Base-by-base conservation (phyloP, 805 yeast genomes). In the Myxozyma lipomycoides region DNA sequence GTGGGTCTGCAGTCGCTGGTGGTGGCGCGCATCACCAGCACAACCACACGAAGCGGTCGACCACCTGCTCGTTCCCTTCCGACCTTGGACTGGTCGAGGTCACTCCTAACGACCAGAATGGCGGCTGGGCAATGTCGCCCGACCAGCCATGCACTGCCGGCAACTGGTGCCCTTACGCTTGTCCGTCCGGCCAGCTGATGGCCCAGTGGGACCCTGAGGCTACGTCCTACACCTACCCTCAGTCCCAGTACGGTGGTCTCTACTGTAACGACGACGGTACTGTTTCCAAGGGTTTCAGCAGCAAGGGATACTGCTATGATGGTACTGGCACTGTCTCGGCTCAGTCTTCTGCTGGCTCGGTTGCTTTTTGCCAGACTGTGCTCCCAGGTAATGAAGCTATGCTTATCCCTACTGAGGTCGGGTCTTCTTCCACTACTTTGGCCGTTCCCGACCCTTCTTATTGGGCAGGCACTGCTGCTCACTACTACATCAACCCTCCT, bases 351-450 rank as follows among this genome's bases (percentile, higher is more conserved):
- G 81, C 84, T 17, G 74, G 74, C 38, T 53, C 70, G 3, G 89
- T 87, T 58, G 90, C 96, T 5, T 81, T 88, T 69, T 88, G 96
- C 68, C 96, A 89, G 71, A 88, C 96, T 6, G 95, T 89, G 4
- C 74, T 89, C 50, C 96, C 96, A 22, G 96, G 96, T 60, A 86
- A 87, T 68, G 96, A 88, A 72, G 95, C 88, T 61, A 88, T 88
- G 96, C 74, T 87, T 66, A 87, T 89, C 59, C 96, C 96, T 53
- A 87, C 95, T 21, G 66, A 75, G 47, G 80, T 83, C 50, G 75
- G 70, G n/a, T 69, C 74, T 12, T 76, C 79, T 7, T 54, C 73
- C n/a, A 68, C 72, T 48, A 72, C 76, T 1, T 70, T 88, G 51
- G 95, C 96, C 21, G 96, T 88, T 46, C 96, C 96, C 17, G 70